Base-by-base conservation (phyloP, 352 stramenopile species). In the Phytopythium oedochilum region DNA sequence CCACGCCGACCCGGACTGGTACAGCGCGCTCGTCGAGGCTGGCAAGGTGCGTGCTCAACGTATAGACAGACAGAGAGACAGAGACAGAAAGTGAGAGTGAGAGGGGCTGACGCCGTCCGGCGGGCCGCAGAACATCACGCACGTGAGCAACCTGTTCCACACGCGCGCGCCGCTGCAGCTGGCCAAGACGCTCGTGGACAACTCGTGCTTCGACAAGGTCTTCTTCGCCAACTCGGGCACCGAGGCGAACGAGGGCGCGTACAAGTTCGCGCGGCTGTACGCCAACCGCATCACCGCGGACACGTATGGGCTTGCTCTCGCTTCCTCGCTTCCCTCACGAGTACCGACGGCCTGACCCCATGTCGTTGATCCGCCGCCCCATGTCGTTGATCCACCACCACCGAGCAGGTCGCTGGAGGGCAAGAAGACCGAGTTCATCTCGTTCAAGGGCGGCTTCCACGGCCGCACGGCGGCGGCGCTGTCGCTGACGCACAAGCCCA, bases 141-240 rank as follows among this genome's bases (percentile, higher is more conserved):
- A 99, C 64, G 91, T 97, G 57, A 96, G 76, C 73, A 99, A 99
- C 71, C 74, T 99, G 47, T 99, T 98, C 76, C 97, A 98, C 63
- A 97, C 96, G 18, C 78, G 89, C n/a, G 71, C 91, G 39, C 94
- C 97, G 53, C 88, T 96, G 29, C 70, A 94, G 44, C 75, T 99
- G 23, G 97, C 96, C 23, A 87, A 97, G 63, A 97, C 83, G 71
- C 78, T 99, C 7, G 90, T 98, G 55, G 85, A 98, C 59, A 98
- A 98, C 65, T 98, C 88, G n/a, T 82, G 79, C 40, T 96, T 98
- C 56, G 86, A 96, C 68, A 98, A 98, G 68, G 96, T 96, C n/a
- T 99, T 99, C 75, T 99, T 99, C 75, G 98, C 89, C 69, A 99
- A 99, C 72, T 97, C 83, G 3, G 81, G 97, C 51, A 96, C 88